A percentile compares a stretch with the other conserved stretches of the same genome.
Conservation (phyloP, 495 filamentous ascomycete species). For the Aspergillus affinis region DNA sequence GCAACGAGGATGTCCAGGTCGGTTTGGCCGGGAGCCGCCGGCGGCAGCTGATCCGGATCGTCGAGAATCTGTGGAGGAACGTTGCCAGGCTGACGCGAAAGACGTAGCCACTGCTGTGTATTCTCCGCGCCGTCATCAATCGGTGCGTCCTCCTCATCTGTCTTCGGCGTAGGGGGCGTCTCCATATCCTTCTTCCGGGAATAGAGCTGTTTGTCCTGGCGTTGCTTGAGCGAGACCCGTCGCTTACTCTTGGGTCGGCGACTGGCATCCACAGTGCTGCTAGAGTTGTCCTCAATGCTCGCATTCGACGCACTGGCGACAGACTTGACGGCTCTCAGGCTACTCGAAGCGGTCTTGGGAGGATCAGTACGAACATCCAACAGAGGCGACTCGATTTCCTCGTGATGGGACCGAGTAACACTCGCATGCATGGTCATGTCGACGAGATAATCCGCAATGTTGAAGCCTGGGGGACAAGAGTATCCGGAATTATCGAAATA, state of each 20-base stretch:
- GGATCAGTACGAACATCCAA: slow-evolving; percentile 41
- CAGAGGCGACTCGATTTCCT: slow-evolving; percentile 52
- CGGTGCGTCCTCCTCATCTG: slow-evolving; percentile 67
- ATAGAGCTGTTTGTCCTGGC: slow-evolving; percentile 87
- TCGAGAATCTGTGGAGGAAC: slow-evolving; percentile 64
- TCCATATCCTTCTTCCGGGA: slow-evolving; percentile 72
- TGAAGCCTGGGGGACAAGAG: slow-evolving; percentile 91
- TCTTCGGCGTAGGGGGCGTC: slow-evolving; percentile 56
- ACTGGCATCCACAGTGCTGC: slow-evolving; percentile 58
- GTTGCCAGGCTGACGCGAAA: slow-evolving; percentile 63
- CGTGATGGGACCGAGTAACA: slow-evolving; percentile 51
- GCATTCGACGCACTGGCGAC: slow-evolving; percentile 76
- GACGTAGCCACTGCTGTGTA: slow-evolving; percentile 63
- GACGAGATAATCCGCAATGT: slow-evolving; percentile 96
- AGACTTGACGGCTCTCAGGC: slow-evolving; percentile 85
- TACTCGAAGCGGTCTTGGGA: slow-evolving; percentile 76
- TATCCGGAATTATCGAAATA: slow-evolving; percentile 94
- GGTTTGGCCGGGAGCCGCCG: slow-evolving; percentile 61
- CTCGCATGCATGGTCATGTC: slow-evolving; percentile 97
- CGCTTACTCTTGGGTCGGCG: slow-evolving; percentile 65
- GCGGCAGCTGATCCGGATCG: slow-evolving; percentile 74
- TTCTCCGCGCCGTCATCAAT: slow-evolving; percentile 60
- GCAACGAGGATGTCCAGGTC: slow-evolving; percentile 81
- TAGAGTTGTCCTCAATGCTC: slow-evolving; percentile 56
- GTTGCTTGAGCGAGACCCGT: slow-evolving; percentile 71